Percentiles rank a stretch among this genome's conserved stretches.
Conservation (phyloP, 331 rosid genomes). For the Rosa hybrid region DNA sequence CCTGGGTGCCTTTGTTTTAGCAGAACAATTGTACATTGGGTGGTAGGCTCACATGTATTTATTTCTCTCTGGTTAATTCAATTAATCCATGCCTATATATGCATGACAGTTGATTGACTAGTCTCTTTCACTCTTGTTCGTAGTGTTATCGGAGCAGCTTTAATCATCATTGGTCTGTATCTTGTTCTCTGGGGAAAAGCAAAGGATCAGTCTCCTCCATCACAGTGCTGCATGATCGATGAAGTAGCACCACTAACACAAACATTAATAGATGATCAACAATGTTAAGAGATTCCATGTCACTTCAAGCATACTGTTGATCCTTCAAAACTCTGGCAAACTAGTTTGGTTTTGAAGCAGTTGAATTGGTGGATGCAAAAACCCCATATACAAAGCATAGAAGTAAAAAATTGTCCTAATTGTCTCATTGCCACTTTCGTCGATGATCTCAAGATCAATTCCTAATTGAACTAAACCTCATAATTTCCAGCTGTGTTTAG, state of each 20-base stretch:
- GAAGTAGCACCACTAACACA: background rate
- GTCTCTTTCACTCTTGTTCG: background rate
- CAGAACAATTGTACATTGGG: slow-evolving; percentile 32
- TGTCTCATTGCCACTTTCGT: background rate
- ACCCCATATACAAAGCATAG: background rate
- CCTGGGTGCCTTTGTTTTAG: slow-evolving; percentile 29
- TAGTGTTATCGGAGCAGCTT: slow-evolving; percentile 32
- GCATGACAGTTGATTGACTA: background rate
- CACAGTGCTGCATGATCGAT: background rate
- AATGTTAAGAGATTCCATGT: background rate
- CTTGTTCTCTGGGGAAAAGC: slow-evolving; percentile 42
- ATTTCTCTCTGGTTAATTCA: background rate
- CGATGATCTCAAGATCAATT: background rate
- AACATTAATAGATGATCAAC: background rate
- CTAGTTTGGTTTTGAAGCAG: background rate
- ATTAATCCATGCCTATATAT: background rate
- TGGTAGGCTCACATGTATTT: slow-evolving; percentile 7
- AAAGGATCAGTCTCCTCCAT: slow-evolving; percentile 20
- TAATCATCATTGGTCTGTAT: slow-evolving; percentile 29
- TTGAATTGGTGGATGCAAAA: background rate
- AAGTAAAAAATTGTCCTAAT: background rate
- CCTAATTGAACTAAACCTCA: background rate
- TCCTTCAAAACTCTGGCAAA: background rate
- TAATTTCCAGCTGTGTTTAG: background rate
- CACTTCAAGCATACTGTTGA: background rate